phyloP scores from a whole-genome alignment of 2,329 filamentous ascomycete genomes.

The Chaetomium sp. region DNA sequence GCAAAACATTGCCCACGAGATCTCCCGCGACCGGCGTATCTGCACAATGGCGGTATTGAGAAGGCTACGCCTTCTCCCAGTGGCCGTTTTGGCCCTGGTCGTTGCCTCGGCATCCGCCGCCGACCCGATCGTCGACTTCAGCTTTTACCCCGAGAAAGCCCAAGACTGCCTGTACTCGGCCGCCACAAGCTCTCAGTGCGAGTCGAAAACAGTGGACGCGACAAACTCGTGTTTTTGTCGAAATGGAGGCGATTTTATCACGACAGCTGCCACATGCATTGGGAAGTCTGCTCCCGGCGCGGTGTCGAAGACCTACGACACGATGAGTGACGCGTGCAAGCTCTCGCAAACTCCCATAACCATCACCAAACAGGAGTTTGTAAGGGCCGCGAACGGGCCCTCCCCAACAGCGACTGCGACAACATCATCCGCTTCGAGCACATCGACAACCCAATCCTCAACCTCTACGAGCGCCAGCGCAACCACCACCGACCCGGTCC shows the following conservation, averaged over 20 bases:
- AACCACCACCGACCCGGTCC: no score
- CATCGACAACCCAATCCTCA: conserved; percentile 8
- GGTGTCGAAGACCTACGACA: conserved; percentile 37
- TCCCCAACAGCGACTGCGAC: conserved; percentile 12
- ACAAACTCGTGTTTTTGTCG: conserved; percentile 46
- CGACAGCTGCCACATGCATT: conserved; percentile 41
- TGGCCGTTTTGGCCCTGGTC: conserved; percentile 26
- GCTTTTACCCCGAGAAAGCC: conserved; percentile 35
- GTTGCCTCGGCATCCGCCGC: conserved; percentile 22
- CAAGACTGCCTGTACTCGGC: conserved; percentile 40
- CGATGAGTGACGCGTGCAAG: conserved; percentile 38
- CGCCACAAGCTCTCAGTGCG: conserved; percentile 36
- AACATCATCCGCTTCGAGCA: conserved; percentile 14
- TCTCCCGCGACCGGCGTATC: background rate
- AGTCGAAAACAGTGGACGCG: conserved; percentile 31
- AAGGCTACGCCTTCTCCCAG: conserved; percentile 13
- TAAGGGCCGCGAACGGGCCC: conserved; percentile 26
- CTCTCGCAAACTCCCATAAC: conserved; percentile 38
- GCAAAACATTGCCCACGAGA: no score
- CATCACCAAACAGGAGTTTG: conserved; percentile 37
- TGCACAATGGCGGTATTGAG: conserved; percentile 12
- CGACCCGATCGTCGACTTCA: conserved; percentile 35
- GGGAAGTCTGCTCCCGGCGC: conserved; percentile 32
- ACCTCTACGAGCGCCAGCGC: background rate
- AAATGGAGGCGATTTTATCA: conserved; percentile 45